Conservation (phyloP, 2,329 filamentous ascomycete species). For the Dendryphion nanum region DNA sequence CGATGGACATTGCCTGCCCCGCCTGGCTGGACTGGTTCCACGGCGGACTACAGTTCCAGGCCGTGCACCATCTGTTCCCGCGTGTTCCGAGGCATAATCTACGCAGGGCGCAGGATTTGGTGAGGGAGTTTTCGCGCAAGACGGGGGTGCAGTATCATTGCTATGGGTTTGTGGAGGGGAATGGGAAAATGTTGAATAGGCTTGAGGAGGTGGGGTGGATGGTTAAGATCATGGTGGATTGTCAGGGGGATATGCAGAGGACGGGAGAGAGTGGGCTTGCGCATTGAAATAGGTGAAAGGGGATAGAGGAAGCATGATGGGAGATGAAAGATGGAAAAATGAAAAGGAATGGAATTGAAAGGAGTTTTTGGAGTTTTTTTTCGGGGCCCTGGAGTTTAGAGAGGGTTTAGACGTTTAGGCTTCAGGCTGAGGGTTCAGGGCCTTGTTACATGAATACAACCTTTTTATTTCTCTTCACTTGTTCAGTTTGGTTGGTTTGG, state of each 20-base stretch:
- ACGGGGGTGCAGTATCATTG: constrained; percentile 82
- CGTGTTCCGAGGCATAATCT: constrained; percentile 84
- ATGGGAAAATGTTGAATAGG: constrained; percentile 73
- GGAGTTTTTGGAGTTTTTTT: too few species aligned
- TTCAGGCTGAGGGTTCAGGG: too few species aligned
- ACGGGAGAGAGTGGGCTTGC: constrained; percentile 39
- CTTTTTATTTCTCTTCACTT: too few species aligned
- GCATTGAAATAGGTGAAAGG: too few species aligned
- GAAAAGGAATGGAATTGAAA: too few species aligned
- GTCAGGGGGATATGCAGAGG: constrained; percentile 39
- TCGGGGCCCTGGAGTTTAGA: too few species aligned
- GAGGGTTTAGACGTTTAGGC: too few species aligned
- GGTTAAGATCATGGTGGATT: constrained; percentile 55
- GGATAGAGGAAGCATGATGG: too few species aligned
- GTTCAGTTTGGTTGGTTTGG: too few species aligned
- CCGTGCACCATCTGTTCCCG: constrained; percentile 82
- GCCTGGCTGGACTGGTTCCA: constrained; percentile 87
- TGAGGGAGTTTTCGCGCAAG: constrained; percentile 78
- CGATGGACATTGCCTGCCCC: constrained; percentile 90
- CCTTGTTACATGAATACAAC: too few species aligned
- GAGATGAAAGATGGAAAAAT: too few species aligned
- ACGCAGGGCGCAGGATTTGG: constrained; percentile 69
- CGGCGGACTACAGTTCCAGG: constrained; percentile 86
- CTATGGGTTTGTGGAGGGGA: constrained; percentile 81
- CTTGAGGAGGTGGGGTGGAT: constrained; percentile 79